Evolutionary conservation across 164 flowering plant genomes (phyloP), one percentile per base, ranked within the genome.

Genomic region (Aristolochia californica): DNA sequence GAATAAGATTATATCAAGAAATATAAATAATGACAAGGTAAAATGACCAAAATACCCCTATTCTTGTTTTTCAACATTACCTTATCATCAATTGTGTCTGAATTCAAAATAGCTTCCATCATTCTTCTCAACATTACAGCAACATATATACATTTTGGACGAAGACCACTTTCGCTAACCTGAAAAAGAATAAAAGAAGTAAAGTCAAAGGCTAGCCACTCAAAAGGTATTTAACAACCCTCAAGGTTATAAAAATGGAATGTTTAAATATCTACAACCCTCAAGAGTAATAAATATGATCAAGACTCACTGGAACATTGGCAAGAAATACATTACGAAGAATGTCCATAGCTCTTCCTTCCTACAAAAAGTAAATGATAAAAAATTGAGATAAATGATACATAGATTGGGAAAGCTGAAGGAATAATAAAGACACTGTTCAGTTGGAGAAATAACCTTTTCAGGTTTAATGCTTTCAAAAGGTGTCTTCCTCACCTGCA

Each of bases 11-110:
- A n/a, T n/a, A n/a, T n/a, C n/a, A n/a, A n/a, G n/a, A n/a, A n/a
- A n/a, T n/a, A n/a, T n/a, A n/a, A n/a, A n/a, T n/a, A n/a, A n/a
- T n/a, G n/a, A n/a, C n/a, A n/a, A n/a, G n/a, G n/a, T n/a, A n/a
- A n/a, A n/a, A n/a, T n/a, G n/a, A n/a, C n/a, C n/a, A n/a, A n/a
- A n/a, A n/a, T n/a, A n/a, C n/a, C n/a, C n/a, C n/a, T n/a, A n/a
- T n/a, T n/a, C n/a, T n/a, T n/a, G n/a, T 3, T 2, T 34, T 7
- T 9, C 40, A 34, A n/a, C 10, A 28, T 34, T 68, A 88, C 98
- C 93, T 87, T 93, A 73, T 93, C 99, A 75, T 93, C 99, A 80
- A 93, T 75, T 22, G 96, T 78, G 64, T 85, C 90, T 66, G 85
- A 81, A 60, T 84, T 90, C 61, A 93, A 61, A 51, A 78, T 63